These are phyloP conservation scores for Tetrahymena elliotti DNA, from an alignment of 73 alveolate genomes.

Conservation along the genomic window DNA sequence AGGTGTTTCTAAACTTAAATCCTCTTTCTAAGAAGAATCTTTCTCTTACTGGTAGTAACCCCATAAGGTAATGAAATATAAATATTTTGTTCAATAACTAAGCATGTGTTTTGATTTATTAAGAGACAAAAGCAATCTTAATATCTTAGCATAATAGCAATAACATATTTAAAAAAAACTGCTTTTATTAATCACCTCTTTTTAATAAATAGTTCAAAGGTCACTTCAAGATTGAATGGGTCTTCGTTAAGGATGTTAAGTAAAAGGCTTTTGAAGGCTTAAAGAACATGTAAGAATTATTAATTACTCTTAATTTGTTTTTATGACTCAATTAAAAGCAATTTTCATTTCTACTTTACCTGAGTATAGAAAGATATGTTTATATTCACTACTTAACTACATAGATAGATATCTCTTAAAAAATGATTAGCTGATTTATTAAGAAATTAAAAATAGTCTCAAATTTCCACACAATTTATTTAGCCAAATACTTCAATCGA, in stretches of 20 bases:
- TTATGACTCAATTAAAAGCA: neutral
- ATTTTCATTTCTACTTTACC: neutral
- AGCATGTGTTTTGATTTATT: neutral
- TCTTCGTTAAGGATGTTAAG: constrained; percentile 33
- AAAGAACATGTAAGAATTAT: constrained; percentile 11
- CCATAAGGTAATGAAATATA: neutral
- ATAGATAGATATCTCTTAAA: neutral
- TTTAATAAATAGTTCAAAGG: constrained; percentile 30
- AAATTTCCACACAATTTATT: neutral
- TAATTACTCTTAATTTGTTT: neutral
- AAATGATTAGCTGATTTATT: neutral
- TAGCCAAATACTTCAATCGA: neutral
- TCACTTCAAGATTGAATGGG: constrained; percentile 38
- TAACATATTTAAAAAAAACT: no score
- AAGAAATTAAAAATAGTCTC: neutral
- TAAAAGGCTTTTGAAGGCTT: constrained; percentile 34
- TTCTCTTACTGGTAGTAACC: constrained; percentile 43
- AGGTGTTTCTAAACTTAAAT: constrained; percentile 35
- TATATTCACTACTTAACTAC: neutral
- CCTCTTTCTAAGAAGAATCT: constrained; percentile 39
- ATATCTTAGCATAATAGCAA: no score
- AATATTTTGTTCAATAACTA: no score
- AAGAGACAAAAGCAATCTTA: neutral
- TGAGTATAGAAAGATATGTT: neutral
- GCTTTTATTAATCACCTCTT: neutral